phyloP scores from a whole-genome alignment of 371 early-diverging fungal species.

The Mortierella sp. region DNA sequence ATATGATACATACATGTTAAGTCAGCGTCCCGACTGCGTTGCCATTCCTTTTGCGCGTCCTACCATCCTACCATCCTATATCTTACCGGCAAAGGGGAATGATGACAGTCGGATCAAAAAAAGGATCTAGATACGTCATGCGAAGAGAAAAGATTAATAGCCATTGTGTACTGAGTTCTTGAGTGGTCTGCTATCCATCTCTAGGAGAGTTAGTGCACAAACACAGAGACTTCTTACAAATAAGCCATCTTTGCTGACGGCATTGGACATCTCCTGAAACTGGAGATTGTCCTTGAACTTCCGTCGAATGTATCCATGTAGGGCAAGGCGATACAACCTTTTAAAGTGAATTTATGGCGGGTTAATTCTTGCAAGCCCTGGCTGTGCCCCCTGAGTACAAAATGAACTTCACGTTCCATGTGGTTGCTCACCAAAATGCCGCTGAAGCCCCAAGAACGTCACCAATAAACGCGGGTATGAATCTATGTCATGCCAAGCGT shows the following conservation, averaged over 20 bases:
- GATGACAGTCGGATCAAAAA: constrained; percentile 45
- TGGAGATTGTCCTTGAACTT: constrained; percentile 34
- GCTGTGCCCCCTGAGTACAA: too few species aligned
- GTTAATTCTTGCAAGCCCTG: too few species aligned
- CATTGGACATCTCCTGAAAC: constrained; percentile 36
- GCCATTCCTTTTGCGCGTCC: too few species aligned
- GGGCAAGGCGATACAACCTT: constrained; percentile 34
- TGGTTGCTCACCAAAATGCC: constrained; percentile 31
- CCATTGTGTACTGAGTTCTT: too few species aligned
- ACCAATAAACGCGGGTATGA: constrained; percentile 36
- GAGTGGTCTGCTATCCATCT: too few species aligned
- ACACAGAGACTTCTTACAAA: constrained; percentile 19
- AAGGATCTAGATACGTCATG: constrained; percentile 26
- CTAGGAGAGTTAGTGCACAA: neutral
- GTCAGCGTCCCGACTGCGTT: too few species aligned
- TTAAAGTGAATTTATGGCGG: too few species aligned
- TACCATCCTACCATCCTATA: too few species aligned
- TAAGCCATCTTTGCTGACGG: constrained; percentile 40
- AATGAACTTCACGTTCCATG: too few species aligned
- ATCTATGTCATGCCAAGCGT: too few species aligned
- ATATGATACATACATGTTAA: too few species aligned
- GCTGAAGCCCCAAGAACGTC: constrained; percentile 36
- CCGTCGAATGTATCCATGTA: constrained; percentile 24
- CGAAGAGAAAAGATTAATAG: too few species aligned
- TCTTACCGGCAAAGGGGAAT: constrained; percentile 39